Evolutionary conservation across 208 protist species (phyloP).

Genomic region (Leishmania turanica): DNA sequence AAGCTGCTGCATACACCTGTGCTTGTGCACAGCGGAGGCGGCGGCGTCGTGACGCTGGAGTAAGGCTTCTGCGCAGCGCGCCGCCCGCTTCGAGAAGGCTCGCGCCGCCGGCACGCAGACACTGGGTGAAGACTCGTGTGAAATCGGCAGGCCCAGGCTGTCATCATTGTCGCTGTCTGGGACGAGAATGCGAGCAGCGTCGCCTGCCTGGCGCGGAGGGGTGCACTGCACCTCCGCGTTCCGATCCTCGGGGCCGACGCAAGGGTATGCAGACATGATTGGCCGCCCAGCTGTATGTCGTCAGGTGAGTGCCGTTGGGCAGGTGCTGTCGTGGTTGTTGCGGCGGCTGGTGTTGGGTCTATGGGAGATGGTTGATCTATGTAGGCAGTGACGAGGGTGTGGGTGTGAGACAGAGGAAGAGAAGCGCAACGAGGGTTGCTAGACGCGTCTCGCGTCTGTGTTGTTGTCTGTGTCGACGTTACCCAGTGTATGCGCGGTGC

Average conservation of each 20-base stretch:
- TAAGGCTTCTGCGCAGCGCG: slow-evolving; percentile 21
- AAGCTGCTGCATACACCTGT: slow-evolving; percentile 32
- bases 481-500: neutral
- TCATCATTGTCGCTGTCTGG: slow-evolving; percentile 35
- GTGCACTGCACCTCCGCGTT: neutral
- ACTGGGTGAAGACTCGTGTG: neutral
- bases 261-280: neutral
- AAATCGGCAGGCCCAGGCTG: slow-evolving; percentile 13
- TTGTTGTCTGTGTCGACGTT: neutral
- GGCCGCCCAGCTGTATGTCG: neutral
- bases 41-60: slow-evolving; percentile 17
- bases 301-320: neutral
- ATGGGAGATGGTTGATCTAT: slow-evolving; percentile 3
- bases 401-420: neutral
- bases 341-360: neutral
- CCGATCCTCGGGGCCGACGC: neutral
- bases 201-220: neutral
- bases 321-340: too few species aligned
- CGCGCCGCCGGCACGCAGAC: neutral
- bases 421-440: neutral
- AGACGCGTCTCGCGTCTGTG: neutral
- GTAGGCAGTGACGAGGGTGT: neutral
- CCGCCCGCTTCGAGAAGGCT: slow-evolving; percentile 30
- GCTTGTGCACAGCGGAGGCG: neutral
- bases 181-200: slow-evolving; percentile 13